A percentile compares a stretch with the other conserved stretches of the same genome.
phyloP scores from a whole-genome alignment of 495 filamentous ascomycete species.

The Jackrogersella multiformis region DNA sequence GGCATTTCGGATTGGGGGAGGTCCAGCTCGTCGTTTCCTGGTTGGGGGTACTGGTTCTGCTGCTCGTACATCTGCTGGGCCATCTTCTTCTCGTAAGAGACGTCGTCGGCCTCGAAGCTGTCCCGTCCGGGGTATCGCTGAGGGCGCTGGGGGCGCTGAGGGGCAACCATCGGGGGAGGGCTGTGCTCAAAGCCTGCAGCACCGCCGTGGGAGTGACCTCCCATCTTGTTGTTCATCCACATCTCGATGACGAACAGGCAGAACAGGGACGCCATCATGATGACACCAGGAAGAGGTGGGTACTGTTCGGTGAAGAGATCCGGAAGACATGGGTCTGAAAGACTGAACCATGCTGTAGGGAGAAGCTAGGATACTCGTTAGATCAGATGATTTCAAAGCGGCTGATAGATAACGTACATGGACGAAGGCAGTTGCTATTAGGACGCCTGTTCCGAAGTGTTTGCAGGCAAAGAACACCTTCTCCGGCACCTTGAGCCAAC shows the following conservation, averaged over 20 bases:
- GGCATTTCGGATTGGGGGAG: constrained; percentile 59
- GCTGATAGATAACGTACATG: constrained; percentile 60
- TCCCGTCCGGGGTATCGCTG: constrained; percentile 43
- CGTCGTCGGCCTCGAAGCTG: constrained; percentile 48
- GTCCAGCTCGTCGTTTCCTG: constrained; percentile 43
- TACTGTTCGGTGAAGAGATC: constrained; percentile 64
- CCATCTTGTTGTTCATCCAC: constrained; percentile 61
- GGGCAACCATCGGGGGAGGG: constrained; percentile 14
- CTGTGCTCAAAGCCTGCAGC: constrained; percentile 54
- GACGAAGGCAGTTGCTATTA: constrained; percentile 74
- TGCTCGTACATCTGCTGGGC: constrained; percentile 51
- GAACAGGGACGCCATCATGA: constrained; percentile 67
- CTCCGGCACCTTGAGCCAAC: constrained; percentile 61
- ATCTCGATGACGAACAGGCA: constrained; percentile 65
- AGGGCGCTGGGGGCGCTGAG: constrained; percentile 37
- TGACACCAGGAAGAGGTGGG: constrained; percentile 67
- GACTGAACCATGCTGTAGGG: constrained; percentile 64
- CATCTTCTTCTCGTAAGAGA: constrained; percentile 54
- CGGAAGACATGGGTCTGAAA: constrained; percentile 67
- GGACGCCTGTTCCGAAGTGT: constrained; percentile 76
- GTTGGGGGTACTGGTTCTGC: constrained; percentile 34
- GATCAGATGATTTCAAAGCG: neutral
- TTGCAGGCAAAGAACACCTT: constrained; percentile 64
- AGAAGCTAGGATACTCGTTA: constrained; percentile 54
- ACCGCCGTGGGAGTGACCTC: constrained; percentile 62